Base-by-base conservation (phyloP, 1,284 basidiomycete genomes). In the Cerrena zonata region DNA sequence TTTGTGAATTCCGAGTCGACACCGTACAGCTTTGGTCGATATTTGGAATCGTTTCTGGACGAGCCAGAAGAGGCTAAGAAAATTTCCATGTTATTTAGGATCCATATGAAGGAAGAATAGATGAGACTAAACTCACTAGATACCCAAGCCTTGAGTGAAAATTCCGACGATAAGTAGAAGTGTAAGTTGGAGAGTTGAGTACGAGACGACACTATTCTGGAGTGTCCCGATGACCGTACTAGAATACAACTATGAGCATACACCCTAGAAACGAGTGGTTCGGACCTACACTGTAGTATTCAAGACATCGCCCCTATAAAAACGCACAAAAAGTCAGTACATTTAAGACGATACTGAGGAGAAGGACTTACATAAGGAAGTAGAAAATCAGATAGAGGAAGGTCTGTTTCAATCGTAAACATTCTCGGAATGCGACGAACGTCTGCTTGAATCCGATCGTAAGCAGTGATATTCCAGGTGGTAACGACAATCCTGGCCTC, bases 201-300 rank as follows among this genome's bases (percentile, higher is more conserved):
- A 85, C 2, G 77, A 73, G 4, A 84, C 80, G 44, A 86, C 71
- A 57, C 82, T 82, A 57, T 91, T 91, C 62, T 91, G 89, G 37
- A 91, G 64, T 0, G 87, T 91, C 10, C 72, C 80, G 52, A 92
- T 81, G 34, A 91, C 86, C n/a, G 85, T 86, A 4, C 84, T 86
- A 55, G 23, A 53, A 24, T 49, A 13, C 27, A 2, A 19, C 22
- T 26, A 7, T 22, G 25, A 10, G 34, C 49, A 36, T n/a, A n/a
- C n/a, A n/a, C n/a, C n/a, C n/a, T n/a, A n/a, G n/a, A n/a, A n/a
- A n/a, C 10, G 7, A 34, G 5, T 21, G 23, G 64, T 23, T 5
- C 13, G 41, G 5, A 23, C 78, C 47, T 67, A 86, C 84, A 87
- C 82, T 25, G 84, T 80, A 0, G 86, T 89, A 60, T 87, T 88